Base-by-base conservation (phyloP, 768 basidiomycete species). In the Terana coerulea region DNA sequence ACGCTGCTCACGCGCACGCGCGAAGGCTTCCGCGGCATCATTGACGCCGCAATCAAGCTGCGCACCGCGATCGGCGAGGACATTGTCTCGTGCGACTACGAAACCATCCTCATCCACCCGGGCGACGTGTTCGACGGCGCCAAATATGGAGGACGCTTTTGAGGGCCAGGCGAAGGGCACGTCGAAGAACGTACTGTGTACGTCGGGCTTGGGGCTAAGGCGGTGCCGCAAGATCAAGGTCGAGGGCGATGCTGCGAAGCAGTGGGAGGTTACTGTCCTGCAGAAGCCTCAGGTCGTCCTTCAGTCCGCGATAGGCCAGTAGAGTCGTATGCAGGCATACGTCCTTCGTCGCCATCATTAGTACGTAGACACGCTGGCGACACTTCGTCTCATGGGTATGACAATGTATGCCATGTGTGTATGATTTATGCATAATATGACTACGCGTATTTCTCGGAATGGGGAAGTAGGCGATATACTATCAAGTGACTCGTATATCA, bases 51-150 rank as follows among this genome's bases (percentile, higher is more conserved):
- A 3, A 55, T 55, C 45, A 36, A 43, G 24, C 42, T 55, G 1
- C 54, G 54, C 10, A 41, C 42, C 10, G 48, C 54, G 10, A 55
- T 55, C 49, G 49, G 49, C 36, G 54, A 55, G 45, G 54, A 55
- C 40, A 47, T 55, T 43, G 46, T 55, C 44, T 55, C 54, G 33
- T 55, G 54, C 49, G 54, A 55, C 45, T 55, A 46, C 36, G 54
- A 55, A 45, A 55, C 54, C 5, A 44, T 55, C 21, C 35, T 55
- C 31, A 47, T 55, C 22, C 54, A 55, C 35, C 54, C 54, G 19
- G 49, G 54, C 41, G 54, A 55, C 43, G 26, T 29, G 34, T 55
- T 55, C 39, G 54, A 55, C 45, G 30, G 17, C 31, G 34, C n/a
- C 49, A 15, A 42, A 10, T 26, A 55, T 55, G 54, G 41, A 43